These are phyloP conservation scores for Tulasnella sp. DNA, from an alignment of 768 basidiomycete genomes.

Conservation along the genomic window DNA sequence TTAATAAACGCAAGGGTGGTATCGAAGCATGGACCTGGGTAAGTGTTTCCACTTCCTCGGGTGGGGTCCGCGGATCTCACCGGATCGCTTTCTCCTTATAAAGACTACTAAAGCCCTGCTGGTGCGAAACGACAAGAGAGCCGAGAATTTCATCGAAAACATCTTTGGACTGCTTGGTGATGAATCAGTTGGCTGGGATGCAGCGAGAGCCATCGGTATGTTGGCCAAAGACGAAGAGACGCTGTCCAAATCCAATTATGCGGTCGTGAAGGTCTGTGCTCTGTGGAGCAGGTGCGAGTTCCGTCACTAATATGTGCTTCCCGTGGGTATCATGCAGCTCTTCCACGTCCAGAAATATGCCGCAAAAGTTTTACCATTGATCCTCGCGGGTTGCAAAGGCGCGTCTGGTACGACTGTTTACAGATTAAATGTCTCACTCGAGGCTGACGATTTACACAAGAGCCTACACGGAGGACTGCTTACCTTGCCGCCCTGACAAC, in stretches of 20 bases:
- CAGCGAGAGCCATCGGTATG: constrained; percentile 63
- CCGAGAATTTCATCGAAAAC: constrained; percentile 44
- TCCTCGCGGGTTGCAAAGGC: constrained; percentile 56
- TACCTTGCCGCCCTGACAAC: constrained; percentile 76
- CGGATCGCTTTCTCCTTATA: not conserved
- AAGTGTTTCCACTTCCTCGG: not conserved
- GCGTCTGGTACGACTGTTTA: constrained; percentile 34
- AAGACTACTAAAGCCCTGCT: constrained; percentile 74
- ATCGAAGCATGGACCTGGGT: constrained; percentile 65
- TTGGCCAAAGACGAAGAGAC: constrained; percentile 48
- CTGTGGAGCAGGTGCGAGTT: constrained; percentile 27
- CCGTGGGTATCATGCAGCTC: constrained; percentile 36
- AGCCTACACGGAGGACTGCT: constrained; percentile 43
- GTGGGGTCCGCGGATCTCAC: not conserved
- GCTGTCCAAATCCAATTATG: constrained; percentile 66
- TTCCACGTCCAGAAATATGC: constrained; percentile 69
- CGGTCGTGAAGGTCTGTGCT: constrained; percentile 56
- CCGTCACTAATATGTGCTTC: constrained; percentile 26
- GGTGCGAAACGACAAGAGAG: constrained; percentile 54
- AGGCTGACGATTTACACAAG: constrained; percentile 26
- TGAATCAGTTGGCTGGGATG: constrained; percentile 49
- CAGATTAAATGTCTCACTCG: not conserved
- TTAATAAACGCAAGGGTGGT: constrained; percentile 37
- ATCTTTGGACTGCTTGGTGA: constrained; percentile 67
- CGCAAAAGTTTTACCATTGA: constrained; percentile 53